Conservation (phyloP, 352 stramenopile species). For the Discostella stelligera region DNA sequence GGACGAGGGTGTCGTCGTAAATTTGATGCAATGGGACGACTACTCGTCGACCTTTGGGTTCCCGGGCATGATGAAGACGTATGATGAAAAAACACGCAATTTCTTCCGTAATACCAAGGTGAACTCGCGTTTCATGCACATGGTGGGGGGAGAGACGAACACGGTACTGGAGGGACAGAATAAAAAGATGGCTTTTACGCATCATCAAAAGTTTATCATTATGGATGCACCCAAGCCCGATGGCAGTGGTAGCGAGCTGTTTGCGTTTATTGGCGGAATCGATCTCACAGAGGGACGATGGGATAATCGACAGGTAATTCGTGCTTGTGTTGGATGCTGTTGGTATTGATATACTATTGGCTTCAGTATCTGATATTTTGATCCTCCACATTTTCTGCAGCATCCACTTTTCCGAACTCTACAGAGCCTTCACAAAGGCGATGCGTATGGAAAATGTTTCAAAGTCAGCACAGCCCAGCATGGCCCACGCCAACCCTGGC, state of each 20-base stretch:
- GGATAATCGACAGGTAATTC: slow-evolving; percentile 48
- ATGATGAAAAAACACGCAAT: slow-evolving; percentile 46
- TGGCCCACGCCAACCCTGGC: slow-evolving; percentile 52
- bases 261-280: slow-evolving; percentile 60
- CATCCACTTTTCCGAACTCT: slow-evolving; percentile 50
- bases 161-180: slow-evolving; percentile 28
- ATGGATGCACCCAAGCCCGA: slow-evolving; percentile 45
- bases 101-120: slow-evolving; percentile 48
- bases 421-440: slow-evolving; percentile 38
- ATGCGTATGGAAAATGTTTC: slow-evolving; percentile 43
- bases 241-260: slow-evolving; percentile 24
- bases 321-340: background rate
- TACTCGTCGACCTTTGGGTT: slow-evolving; percentile 35
- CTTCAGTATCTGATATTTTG: too few species aligned
- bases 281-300: slow-evolving; percentile 57
- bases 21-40: slow-evolving; percentile 62
- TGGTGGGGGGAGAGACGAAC: slow-evolving; percentile 45
- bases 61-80: slow-evolving; percentile 46
- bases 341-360: background rate
- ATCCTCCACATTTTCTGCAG: slow-evolving; percentile 8
- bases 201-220: slow-evolving; percentile 67
- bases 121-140: slow-evolving; percentile 38
- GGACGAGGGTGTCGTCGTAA: slow-evolving; percentile 49
- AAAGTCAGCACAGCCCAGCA: slow-evolving; percentile 11
- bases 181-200: slow-evolving; percentile 53